phyloP scores from a whole-genome alignment of 2,329 filamentous ascomycete genomes.

The Chlorencoelia australis region DNA sequence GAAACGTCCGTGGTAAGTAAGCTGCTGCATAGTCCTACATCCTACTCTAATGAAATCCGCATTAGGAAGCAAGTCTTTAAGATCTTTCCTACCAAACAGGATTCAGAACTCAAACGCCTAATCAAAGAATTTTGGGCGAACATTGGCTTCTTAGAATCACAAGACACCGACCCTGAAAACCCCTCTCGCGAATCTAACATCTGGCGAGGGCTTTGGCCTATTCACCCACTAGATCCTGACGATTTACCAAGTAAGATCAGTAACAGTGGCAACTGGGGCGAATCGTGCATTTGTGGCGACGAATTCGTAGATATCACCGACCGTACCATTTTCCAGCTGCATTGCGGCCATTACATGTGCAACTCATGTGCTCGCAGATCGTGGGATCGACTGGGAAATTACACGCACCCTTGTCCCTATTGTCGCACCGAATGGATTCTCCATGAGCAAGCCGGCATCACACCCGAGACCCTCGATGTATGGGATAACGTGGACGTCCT shows the following conservation, averaged over 20 bases:
- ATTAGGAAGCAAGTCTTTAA: slow-evolving; percentile 13
- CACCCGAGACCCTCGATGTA: slow-evolving; percentile 7
- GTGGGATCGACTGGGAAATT: slow-evolving; percentile 7
- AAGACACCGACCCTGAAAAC: not conserved
- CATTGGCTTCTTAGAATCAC: not conserved
- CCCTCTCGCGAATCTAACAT: slow-evolving; percentile 6
- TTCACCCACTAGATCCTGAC: slow-evolving; percentile 10
- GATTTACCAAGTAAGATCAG: not conserved
- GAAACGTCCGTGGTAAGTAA: slow-evolving; percentile 11
- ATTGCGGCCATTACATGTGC: slow-evolving; percentile 14
- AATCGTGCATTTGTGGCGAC: slow-evolving; percentile 8
- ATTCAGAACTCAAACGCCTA: not conserved
- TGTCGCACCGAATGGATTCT: slow-evolving; percentile 5
- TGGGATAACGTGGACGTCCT: slow-evolving; percentile 10
- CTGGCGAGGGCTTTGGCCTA: slow-evolving; percentile 7
- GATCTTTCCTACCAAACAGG: slow-evolving; percentile 9
- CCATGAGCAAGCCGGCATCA: slow-evolving; percentile 4
- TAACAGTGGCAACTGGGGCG: not conserved
- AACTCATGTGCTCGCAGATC: slow-evolving; percentile 6
- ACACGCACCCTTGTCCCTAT: slow-evolving; percentile 5
- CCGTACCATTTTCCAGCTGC: slow-evolving; percentile 5
- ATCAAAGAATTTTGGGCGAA: slow-evolving; percentile 7
- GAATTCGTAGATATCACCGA: not conserved
- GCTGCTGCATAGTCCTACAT: not conserved
- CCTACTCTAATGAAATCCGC: not conserved